Percentiles rank a stretch among this genome's conserved stretches.
Conservation (phyloP, 2,329 filamentous ascomycete genomes). For the Arthrocladium fulminans region DNA sequence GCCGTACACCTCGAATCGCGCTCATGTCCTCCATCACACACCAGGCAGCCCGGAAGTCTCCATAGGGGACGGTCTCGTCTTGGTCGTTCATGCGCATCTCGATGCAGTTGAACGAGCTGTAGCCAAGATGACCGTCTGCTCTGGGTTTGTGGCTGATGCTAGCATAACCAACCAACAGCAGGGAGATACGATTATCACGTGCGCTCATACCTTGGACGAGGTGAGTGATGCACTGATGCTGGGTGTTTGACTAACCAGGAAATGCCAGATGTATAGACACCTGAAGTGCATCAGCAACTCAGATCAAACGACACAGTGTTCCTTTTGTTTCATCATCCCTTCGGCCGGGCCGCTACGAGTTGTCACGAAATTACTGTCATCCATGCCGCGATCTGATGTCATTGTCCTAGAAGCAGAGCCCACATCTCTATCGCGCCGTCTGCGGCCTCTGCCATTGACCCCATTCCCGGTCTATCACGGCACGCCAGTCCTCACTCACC, state of each 20-base stretch:
- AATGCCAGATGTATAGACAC: neutral
- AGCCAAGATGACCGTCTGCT: constrained; percentile 5
- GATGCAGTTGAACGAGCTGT: neutral
- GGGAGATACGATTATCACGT: constrained; percentile 7
- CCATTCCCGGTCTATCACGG: constrained; percentile 7
- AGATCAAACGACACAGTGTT: neutral
- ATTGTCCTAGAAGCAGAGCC: constrained; percentile 4
- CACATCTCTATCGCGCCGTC: neutral
- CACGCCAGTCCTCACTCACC: constrained; percentile 4
- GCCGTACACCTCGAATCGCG: neutral
- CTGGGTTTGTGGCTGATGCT: constrained; percentile 7
- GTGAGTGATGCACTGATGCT: neutral
- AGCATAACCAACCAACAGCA: neutral
- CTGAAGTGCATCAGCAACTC: neutral
- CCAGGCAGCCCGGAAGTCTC: neutral
- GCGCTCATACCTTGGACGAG: constrained; percentile 8
- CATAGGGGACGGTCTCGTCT: constrained; percentile 4
- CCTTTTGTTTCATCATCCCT: constrained; percentile 5
- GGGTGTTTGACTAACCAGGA: neutral
- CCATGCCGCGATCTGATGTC: constrained; percentile 5
- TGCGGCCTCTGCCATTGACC: constrained; percentile 3
- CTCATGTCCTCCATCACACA: neutral
- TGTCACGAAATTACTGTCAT: constrained; percentile 1
- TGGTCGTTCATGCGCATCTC: constrained; percentile 7
- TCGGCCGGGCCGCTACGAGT: neutral